phyloP scores from a whole-genome alignment of 1,284 basidiomycete genomes.

The Wolfiporia cocos region DNA sequence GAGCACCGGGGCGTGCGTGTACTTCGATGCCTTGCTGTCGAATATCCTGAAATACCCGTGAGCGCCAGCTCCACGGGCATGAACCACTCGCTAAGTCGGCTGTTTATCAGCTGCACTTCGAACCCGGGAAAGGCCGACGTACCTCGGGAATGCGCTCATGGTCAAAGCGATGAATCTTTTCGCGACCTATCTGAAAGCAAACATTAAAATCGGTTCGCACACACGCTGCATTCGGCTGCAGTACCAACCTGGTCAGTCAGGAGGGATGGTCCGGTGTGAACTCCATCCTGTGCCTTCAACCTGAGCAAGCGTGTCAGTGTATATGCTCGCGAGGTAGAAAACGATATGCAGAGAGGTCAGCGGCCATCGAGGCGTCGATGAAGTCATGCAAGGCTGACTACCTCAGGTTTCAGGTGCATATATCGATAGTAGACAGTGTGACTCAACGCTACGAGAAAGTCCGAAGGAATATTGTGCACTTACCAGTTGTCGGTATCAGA shows the following conservation, averaged over 20 bases:
- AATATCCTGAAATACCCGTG: slow-evolving; percentile 79
- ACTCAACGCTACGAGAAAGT: too few relatives aligned
- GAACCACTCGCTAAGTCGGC: slow-evolving; percentile 40
- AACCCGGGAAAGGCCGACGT: slow-evolving; percentile 30
- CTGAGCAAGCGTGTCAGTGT: too few relatives aligned
- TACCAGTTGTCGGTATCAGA: slow-evolving; percentile 64
- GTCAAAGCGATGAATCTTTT: slow-evolving; percentile 75
- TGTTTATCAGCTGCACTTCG: not conserved
- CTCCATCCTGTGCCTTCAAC: slow-evolving; percentile 44
- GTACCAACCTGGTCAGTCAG: slow-evolving; percentile 50
- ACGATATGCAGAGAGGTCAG: too few relatives aligned
- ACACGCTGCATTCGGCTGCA: not conserved
- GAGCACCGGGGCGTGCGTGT: slow-evolving; percentile 63
- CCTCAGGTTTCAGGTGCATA: too few relatives aligned
- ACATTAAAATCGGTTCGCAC: too few relatives aligned
- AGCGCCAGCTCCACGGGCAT: slow-evolving; percentile 74
- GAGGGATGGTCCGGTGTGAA: slow-evolving; percentile 43
- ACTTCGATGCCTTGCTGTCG: slow-evolving; percentile 55
- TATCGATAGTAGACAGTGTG: too few relatives aligned
- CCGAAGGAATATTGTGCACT: slow-evolving; percentile 13
- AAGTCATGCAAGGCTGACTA: too few relatives aligned
- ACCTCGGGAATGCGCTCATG: slow-evolving; percentile 81
- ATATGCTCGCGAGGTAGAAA: too few relatives aligned
- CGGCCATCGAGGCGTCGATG: too few relatives aligned
- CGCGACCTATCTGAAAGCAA: slow-evolving; percentile 41